Evolutionary conservation across 1,139 yeast species (phyloP).

Genomic region (Yamadazyma dushanensis): DNA sequence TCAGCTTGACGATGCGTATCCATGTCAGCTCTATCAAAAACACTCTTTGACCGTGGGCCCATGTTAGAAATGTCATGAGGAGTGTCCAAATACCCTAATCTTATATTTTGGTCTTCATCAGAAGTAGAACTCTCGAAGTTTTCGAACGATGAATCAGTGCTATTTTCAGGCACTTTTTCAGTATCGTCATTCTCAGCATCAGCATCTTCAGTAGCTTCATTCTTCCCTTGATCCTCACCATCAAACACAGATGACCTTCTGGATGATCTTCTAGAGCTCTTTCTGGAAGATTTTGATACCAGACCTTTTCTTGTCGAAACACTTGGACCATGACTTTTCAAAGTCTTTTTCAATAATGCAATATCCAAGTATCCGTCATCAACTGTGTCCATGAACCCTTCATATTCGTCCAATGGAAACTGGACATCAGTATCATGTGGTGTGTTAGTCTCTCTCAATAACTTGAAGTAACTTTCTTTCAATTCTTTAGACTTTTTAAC

Average conservation of each 20-base stretch:
- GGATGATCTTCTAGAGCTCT: neutral
- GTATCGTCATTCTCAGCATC: neutral
- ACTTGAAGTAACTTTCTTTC: constrained; percentile 28
- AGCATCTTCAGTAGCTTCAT: neutral
- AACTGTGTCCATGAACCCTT: constrained; percentile 69
- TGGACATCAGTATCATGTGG: constrained; percentile 24
- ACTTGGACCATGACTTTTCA: constrained; percentile 7
- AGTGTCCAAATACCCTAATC: constrained; percentile 3
- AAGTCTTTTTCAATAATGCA: constrained; percentile 48
- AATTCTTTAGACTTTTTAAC: constrained; percentile 41
- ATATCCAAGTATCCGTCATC: constrained; percentile 64
- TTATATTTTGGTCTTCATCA: neutral
- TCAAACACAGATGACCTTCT: neutral
- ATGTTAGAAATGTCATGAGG: constrained; percentile 19
- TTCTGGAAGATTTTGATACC: neutral
- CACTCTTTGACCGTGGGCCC: constrained; percentile 39
- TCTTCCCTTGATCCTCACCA: neutral
- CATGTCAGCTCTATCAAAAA: constrained; percentile 32
- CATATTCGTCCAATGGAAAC: constrained; percentile 61
- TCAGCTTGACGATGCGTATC: constrained; percentile 14
- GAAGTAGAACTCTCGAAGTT: constrained; percentile 1
- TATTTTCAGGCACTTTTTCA: neutral
- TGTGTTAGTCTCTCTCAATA: constrained; percentile 26
- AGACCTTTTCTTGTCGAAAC: neutral
- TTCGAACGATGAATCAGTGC: constrained; percentile 1